Percentiles rank a stretch among this genome's conserved stretches.
Evolutionary conservation across 2,329 filamentous ascomycete species (phyloP).

Genomic region (Talaromyces sp.): DNA sequence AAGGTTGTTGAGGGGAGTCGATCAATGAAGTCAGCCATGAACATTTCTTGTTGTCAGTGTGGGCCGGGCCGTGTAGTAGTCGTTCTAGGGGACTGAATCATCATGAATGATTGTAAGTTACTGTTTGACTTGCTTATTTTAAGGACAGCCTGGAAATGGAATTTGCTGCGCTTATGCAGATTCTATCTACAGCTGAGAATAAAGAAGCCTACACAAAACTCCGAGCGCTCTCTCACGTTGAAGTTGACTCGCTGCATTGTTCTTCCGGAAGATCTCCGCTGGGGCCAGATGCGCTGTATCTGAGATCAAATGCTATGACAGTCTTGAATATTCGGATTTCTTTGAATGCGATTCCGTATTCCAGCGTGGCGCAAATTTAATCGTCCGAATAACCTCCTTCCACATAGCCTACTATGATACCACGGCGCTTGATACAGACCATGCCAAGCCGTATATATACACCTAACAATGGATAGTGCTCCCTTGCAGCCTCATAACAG

Average conservation of each 20-base stretch:
- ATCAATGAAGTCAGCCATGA: neutral
- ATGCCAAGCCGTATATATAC: neutral
- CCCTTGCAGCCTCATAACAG: neutral
- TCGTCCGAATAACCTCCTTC: neutral
- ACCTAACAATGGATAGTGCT: neutral
- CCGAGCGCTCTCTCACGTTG: neutral
- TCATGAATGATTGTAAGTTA: too few relatives aligned
- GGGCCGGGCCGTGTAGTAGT: too few relatives aligned
- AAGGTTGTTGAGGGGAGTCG: neutral
- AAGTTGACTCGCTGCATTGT: neutral
- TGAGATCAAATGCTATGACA: neutral
- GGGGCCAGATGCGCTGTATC: neutral
- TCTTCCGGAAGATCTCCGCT: neutral
- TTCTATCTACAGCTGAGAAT: neutral
- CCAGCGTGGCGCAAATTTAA: neutral
- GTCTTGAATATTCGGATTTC: neutral
- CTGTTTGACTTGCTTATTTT: too few relatives aligned
- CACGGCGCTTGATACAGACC: neutral
- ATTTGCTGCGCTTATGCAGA: neutral
- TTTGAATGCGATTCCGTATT: neutral
- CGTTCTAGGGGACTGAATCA: too few relatives aligned
- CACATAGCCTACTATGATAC: neutral
- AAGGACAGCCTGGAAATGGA: neutral
- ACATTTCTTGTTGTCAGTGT: neutral
- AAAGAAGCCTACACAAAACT: neutral